A percentile compares a stretch with the other conserved stretches of the same genome.
These are phyloP conservation scores for Taiozyma sp. DNA, from an alignment of 1,139 yeast species.

Conservation along the genomic window DNA sequence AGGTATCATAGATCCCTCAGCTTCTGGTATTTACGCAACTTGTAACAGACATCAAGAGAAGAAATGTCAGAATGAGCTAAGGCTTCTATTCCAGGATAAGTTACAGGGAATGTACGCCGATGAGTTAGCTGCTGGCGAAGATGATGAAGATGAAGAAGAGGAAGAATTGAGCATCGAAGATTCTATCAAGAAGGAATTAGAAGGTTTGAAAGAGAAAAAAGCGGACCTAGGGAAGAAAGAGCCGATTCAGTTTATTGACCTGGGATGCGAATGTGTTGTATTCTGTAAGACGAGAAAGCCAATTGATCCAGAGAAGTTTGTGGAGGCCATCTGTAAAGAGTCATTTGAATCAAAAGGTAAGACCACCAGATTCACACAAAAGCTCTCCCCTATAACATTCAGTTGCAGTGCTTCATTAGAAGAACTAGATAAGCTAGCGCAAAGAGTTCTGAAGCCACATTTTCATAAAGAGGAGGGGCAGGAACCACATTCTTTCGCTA, in stretches of 20 bases:
- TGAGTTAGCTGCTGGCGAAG: constrained; percentile 31
- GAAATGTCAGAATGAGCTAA: constrained; percentile 70
- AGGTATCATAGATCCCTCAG: constrained; percentile 69
- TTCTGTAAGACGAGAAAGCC: constrained; percentile 81
- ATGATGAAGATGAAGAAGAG: constrained; percentile 29
- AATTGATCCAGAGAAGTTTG: constrained; percentile 70
- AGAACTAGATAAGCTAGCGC: constrained; percentile 57
- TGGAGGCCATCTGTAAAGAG: constrained; percentile 58
- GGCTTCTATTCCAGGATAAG: constrained; percentile 55
- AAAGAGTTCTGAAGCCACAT: constrained; percentile 57
- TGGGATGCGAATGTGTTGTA: constrained; percentile 81
- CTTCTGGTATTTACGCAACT: constrained; percentile 82
- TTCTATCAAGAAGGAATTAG: constrained; percentile 64
- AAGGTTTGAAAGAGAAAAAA: constrained; percentile 32
- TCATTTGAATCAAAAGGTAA: constrained; percentile 45
- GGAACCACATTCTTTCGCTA: constrained; percentile 62
- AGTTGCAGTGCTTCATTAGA: constrained; percentile 72
- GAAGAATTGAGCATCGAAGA: constrained; percentile 65
- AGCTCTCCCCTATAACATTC: constrained; percentile 72
- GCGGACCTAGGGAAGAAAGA: constrained; percentile 38
- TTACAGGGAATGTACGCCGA: constrained; percentile 48
- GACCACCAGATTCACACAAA: constrained; percentile 69
- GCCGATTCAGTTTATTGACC: constrained; percentile 56
- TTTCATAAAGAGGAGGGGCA: constrained; percentile 54
- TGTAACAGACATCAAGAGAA: constrained; percentile 77